phyloP scores from a whole-genome alignment of 148 eudicot genomes.

The Rhododendron simsii region DNA sequence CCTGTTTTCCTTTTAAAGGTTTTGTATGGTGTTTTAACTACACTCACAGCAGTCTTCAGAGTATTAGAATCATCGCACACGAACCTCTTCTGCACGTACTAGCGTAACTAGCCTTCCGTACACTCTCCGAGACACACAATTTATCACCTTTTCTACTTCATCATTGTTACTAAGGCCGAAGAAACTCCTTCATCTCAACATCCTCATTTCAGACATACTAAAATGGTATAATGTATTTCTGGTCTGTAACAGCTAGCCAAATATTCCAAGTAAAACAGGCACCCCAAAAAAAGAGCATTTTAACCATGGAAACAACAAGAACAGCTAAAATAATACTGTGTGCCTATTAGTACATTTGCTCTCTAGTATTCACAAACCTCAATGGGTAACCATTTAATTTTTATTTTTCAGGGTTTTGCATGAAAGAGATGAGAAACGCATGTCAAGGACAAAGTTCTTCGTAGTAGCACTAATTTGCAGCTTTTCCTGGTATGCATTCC shows the following conservation, averaged over 20 bases:
- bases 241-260: background rate
- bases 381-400: background rate
- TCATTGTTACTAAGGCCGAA: background rate
- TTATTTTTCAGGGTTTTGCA: conserved; percentile 68
- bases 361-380: background rate
- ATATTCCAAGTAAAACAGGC: background rate
- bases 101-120: background rate
- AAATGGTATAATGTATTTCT: background rate
- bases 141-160: background rate
- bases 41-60: background rate
- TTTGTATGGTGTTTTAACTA: background rate
- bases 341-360: background rate
- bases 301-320: background rate
- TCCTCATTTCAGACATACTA: background rate
- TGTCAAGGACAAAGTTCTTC: conserved; percentile 82
- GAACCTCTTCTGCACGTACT: background rate
- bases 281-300: background rate
- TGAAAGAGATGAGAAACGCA: conserved; percentile 63
- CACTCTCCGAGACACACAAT: background rate
- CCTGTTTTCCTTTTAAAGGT: background rate
- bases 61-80: background rate
- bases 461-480: conserved; percentile 65
- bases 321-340: background rate
- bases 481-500: conserved; percentile 71
- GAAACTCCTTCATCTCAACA: background rate